Evolutionary conservation across 1,284 basidiomycete species (phyloP), one percentile per base, ranked within the genome.

Genomic region (Puccinia triticina): DNA sequence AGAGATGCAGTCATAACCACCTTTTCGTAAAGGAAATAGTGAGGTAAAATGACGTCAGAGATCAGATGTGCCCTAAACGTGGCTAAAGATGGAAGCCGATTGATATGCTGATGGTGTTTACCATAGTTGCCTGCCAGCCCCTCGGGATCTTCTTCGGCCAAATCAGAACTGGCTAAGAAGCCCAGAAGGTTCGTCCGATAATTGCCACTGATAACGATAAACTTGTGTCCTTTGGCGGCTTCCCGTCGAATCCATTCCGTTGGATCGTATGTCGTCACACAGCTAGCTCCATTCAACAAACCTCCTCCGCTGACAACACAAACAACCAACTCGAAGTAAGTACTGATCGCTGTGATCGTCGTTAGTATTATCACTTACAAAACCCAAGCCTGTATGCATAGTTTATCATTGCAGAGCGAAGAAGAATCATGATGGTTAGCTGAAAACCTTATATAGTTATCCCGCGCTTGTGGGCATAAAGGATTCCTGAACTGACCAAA

Each of bases 81-180:
- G 43, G 14, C 26, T 14, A 46, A 34, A 21, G n/a, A 48, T 21
- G 2, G 32, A 61, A 2, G 23, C 14, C 8, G 26, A 32, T 23
- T 26, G 26, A 55, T 21, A 16, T 32, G n/a, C 57, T n/a, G 21
- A 53, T 32, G 26, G 1, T 14, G n/a, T 37, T 57, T 43, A 81
- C 78, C 78, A 48, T 81, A 81, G 59, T 81, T 81, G 4, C 78
- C 78, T 3, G 78, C 55, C 67, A 81, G n/a, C 37, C 78, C 78
- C 29, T 57, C 69, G n/a, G 66, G 55, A n/a, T 81, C 78, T 23
- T 73, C 69, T 21, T 57, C n/a, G 3, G 26, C 40, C 69, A 81
- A 48, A 72, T 81, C 78, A 0, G 34, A 48, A 50, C 55, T 43
- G 37, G 78, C 78, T 26, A 81, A 23, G 37, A 72, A 81, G 12